Evolutionary conservation across 2,329 filamentous ascomycete genomes (phyloP), one percentile per base, ranked within the genome.

Genomic region (Hypoxylon sp.): DNA sequence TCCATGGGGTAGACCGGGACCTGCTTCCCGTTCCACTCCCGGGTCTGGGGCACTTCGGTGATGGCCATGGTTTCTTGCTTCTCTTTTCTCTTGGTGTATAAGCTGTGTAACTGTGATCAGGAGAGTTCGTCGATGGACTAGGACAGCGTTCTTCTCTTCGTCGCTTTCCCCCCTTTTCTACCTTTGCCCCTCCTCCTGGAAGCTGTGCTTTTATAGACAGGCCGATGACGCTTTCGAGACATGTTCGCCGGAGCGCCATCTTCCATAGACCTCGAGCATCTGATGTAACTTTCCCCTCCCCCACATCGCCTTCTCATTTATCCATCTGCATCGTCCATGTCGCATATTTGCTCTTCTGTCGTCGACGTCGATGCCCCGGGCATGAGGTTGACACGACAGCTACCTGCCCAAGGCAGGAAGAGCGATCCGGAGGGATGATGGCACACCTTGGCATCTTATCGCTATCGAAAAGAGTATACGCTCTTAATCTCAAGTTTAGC

Each of bases 1-100:
- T 80, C 73, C 78, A 82, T 80, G 55, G 75, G 67, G 70, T 78
- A 82, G 69, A 82, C 74, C n/a, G 80, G 79, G 35, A 81, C 78
- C 59, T 74, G 68, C 67, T 77, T 77, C 66, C 79, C 79, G 64
- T 78, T 77, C 79, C 79, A 82, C 54, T 79, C 73, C 55, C 81
- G 76, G 37, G 76, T 80, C 69, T 78, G 69, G 4, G 76, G 77
- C 46, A 72, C 54, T 60, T 79, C 76, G 33, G 72, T 72, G 67
- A 74, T 70, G 56, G 72, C 73, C 74, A 79, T 77, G 58, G 20
- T 74, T 63, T 33, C 45, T 54, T 51, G 20, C 15, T 48, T 50
- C 46, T 29, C 18, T 48, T 24, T 10, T 46, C 45, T 23, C 24
- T 20, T 46, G n/a, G n/a, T 47, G 37, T n/a, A 48, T 33, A 11